Conservation (phyloP, 352 stramenopile species). For the Elongisporangium anandrum region DNA sequence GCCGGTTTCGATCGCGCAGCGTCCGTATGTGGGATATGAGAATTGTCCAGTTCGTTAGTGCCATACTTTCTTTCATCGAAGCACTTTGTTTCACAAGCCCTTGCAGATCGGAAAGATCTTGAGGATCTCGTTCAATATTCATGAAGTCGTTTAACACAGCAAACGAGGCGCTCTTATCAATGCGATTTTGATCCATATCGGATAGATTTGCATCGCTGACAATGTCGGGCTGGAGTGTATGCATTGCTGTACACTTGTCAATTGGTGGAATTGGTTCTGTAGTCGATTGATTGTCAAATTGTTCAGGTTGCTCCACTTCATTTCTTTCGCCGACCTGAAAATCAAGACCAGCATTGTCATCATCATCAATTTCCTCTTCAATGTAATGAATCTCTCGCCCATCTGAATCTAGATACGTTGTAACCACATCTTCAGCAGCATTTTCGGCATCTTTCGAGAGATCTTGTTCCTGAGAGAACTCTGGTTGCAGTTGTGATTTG, state of each 20-base stretch:
- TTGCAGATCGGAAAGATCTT: slow-evolving; percentile 47
- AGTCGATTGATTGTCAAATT: neutral
- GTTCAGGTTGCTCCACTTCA: neutral
- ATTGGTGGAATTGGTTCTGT: neutral
- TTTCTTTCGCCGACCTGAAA: neutral
- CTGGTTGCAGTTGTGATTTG: neutral
- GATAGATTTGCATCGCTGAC: slow-evolving; percentile 3
- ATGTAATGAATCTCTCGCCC: slow-evolving; percentile 21
- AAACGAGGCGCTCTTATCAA: slow-evolving; percentile 2
- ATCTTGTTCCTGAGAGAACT: neutral
- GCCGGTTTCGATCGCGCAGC: slow-evolving; percentile 18
- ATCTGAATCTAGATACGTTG: slow-evolving; percentile 17
- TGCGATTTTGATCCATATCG: neutral
- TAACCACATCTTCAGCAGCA: neutral
- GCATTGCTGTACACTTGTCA: neutral
- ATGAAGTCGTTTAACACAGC: slow-evolving; percentile 3
- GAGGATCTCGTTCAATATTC: slow-evolving; percentile 28
- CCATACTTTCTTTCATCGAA: slow-evolving; percentile 16
- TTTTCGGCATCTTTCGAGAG: neutral
- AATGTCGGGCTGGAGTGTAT: neutral
- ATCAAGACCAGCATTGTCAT: slow-evolving; percentile 1
- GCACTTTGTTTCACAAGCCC: slow-evolving; percentile 34
- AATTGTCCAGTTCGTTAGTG: slow-evolving; percentile 35
- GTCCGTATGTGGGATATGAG: slow-evolving; percentile 32
- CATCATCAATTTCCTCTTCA: slow-evolving; percentile 18